phyloP scores from a whole-genome alignment of 129 eudicot species.

The Pseudognaphalium luteoalbum region DNA sequence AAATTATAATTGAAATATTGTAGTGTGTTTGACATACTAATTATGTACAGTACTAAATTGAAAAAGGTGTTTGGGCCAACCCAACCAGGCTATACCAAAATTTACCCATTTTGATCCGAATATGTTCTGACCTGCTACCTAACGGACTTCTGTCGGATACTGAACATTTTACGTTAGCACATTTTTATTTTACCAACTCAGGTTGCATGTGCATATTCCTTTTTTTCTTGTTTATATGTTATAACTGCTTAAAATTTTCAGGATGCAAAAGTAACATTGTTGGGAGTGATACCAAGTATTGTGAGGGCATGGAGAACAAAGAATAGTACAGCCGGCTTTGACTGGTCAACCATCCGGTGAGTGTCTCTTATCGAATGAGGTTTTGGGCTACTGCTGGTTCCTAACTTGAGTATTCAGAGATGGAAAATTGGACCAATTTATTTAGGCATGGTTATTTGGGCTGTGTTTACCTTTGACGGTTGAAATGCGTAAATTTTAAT shows the following conservation, averaged over 20 bases:
- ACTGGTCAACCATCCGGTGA: slow-evolving; percentile 95
- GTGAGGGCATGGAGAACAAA: slow-evolving; percentile 91
- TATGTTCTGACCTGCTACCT: not conserved
- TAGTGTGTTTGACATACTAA: not conserved
- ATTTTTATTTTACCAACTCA: slow-evolving; percentile 4
- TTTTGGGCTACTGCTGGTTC: slow-evolving; percentile 5
- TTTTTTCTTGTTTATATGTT: slow-evolving; percentile 1
- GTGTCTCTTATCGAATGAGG: slow-evolving; percentile 25
- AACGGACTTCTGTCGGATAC: not conserved
- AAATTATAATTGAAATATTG: not conserved
- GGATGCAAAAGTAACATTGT: slow-evolving; percentile 95
- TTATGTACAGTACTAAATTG: not conserved
- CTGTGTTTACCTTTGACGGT: not conserved
- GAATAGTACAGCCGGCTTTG: slow-evolving; percentile 65
- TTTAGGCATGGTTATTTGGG: not conserved
- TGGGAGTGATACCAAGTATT: slow-evolving; percentile 91
- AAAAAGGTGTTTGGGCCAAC: not conserved
- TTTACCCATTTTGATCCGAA: not conserved
- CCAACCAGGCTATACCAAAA: not conserved
- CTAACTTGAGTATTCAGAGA: not conserved
- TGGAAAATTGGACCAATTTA: not conserved
- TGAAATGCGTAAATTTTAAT: not conserved
- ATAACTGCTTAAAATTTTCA: slow-evolving; percentile 28
- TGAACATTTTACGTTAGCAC: not conserved
- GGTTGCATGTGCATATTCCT: not conserved